Conservation (phyloP, 2,329 filamentous ascomycete genomes). For the Aspergillus pseudoterreus region DNA sequence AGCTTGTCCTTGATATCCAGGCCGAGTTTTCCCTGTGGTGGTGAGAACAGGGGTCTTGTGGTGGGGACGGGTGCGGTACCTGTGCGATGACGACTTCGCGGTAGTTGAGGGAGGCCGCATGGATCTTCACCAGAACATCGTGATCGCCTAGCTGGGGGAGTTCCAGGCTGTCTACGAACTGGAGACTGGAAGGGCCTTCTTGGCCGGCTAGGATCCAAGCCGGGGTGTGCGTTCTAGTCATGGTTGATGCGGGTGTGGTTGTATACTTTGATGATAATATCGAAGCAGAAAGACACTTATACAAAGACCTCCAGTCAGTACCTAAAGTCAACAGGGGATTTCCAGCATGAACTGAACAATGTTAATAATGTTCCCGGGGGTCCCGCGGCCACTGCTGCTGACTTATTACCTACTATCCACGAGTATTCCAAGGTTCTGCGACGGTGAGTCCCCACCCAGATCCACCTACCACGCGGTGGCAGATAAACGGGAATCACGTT, state of each 20-base stretch:
- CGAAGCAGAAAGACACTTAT: too few species aligned
- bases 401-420: too few species aligned
- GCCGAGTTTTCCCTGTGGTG: conserved; percentile 40
- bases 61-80: conserved; percentile 1
- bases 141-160: conserved; percentile 59
- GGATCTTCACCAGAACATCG: conserved; percentile 62
- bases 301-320: too few species aligned
- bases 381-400: too few species aligned
- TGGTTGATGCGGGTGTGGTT: not conserved
- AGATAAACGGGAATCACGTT: too few species aligned
- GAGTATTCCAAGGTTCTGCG: too few species aligned
- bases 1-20: conserved; percentile 44
- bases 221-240: not conserved
- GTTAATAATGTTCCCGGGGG: too few species aligned
- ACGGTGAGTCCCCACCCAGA: too few species aligned
- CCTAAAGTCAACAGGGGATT: too few species aligned
- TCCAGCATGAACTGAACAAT: too few species aligned
- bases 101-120: conserved; percentile 41
- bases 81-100: conserved; percentile 38
- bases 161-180: conserved; percentile 48
- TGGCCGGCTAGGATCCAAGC: conserved; percentile 32
- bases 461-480: too few species aligned
- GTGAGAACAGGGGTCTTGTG: not conserved
- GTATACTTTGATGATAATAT: too few species aligned
- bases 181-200: conserved; percentile 37